Evolutionary conservation across 2,329 filamentous ascomycete genomes (phyloP).

Genomic region (Aureobasidium melanogenum): DNA sequence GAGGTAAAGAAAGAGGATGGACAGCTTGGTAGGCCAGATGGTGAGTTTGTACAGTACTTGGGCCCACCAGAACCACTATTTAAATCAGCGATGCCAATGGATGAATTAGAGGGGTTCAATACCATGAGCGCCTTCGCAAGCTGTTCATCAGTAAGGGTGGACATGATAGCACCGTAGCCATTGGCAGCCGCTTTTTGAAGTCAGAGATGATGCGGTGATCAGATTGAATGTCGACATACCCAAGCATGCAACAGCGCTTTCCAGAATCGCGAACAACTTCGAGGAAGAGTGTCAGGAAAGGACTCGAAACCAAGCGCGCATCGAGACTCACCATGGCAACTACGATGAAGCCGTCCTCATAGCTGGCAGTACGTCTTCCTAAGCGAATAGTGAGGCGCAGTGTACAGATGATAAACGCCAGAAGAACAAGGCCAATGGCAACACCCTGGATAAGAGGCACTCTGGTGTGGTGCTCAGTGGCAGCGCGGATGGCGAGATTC

Average conservation of each 20-base stretch:
- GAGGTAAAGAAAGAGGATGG: slow-evolving; percentile 10
- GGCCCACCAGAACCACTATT: slow-evolving; percentile 10
- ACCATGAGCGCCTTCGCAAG: slow-evolving; percentile 4
- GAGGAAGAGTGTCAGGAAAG: background rate
- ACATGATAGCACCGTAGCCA: background rate
- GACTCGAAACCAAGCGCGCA: background rate
- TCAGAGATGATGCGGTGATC: background rate
- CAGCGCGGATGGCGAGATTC: background rate
- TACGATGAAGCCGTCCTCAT: slow-evolving; percentile 7
- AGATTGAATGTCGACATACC: background rate
- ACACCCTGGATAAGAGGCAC: background rate
- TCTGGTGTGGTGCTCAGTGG: background rate
- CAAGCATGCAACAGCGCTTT: background rate
- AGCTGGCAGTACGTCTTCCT: background rate
- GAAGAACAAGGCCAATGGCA: background rate
- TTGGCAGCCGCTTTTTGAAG: background rate
- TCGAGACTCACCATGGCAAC: background rate
- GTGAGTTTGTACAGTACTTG: slow-evolving; percentile 10
- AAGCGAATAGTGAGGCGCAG: background rate
- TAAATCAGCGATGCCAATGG: background rate
- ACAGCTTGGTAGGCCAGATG: slow-evolving; percentile 11
- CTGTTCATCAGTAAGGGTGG: background rate
- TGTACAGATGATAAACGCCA: background rate
- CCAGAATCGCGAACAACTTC: slow-evolving; percentile 3
- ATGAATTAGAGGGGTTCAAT: background rate